phyloP scores from a whole-genome alignment of 2,329 filamentous ascomycete species.

The Fusarium nodosum region DNA sequence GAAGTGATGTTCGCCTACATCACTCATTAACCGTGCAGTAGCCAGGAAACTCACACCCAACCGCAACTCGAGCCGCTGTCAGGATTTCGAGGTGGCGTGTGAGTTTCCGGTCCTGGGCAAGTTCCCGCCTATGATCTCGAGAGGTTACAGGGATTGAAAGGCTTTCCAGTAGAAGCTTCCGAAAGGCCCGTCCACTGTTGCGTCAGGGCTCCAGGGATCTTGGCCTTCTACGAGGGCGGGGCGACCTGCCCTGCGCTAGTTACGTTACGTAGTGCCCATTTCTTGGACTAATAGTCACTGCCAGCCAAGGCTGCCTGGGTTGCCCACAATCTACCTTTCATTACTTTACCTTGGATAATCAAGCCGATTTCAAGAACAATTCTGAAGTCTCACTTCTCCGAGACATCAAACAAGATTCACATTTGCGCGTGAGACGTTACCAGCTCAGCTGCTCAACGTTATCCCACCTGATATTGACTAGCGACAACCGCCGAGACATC shows the following conservation, averaged over 20 bases:
- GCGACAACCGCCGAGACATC: constrained; percentile 4
- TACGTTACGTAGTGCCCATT: constrained; percentile 44
- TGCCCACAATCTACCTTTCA: constrained; percentile 27
- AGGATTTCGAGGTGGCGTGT: constrained; percentile 27
- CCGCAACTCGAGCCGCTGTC: constrained; percentile 26
- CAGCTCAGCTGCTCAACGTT: constrained; percentile 17
- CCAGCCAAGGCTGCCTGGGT: constrained; percentile 35
- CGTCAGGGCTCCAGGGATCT: constrained; percentile 39
- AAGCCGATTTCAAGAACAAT: constrained; percentile 8
- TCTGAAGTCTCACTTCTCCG: constrained; percentile 28
- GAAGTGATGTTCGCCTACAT: constrained; percentile 18
- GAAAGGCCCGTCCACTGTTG: constrained; percentile 38
- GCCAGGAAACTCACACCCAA: constrained; percentile 32
- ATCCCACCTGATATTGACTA: constrained; percentile 35
- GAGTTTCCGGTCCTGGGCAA: constrained; percentile 26
- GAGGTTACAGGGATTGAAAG: constrained; percentile 33
- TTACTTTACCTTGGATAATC: constrained; percentile 14
- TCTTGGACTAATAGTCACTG: constrained; percentile 25
- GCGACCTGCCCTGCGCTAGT: constrained; percentile 27
- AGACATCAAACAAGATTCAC: constrained; percentile 31
- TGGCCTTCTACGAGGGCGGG: constrained; percentile 31
- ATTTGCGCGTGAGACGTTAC: constrained; percentile 30
- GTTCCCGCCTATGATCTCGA: constrained; percentile 17
- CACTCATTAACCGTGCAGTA: constrained; percentile 37
- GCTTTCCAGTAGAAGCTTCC: constrained; percentile 31